Evolutionary conservation across 345 rosid genomes (phyloP), one percentile per base, ranked within the genome.

Genomic region (Aethionema arabicum): DNA sequence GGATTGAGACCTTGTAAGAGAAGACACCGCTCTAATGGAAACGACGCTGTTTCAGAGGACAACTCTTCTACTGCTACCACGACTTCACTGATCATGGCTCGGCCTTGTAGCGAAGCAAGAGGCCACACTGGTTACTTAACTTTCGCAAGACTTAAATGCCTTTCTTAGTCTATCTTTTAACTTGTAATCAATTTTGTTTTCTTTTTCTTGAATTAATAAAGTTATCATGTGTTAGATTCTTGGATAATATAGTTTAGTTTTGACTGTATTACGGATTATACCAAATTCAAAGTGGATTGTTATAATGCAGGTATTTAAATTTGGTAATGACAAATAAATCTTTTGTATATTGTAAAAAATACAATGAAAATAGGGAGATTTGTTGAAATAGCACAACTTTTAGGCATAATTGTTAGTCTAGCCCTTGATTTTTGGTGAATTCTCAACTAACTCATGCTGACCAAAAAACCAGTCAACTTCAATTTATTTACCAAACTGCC

Each of bases 51-150:
- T 37, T 69, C 67, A 51, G 69, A 72, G 5, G 65, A 51, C 11
- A 40, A 72, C 11, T 43, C 66, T 72, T 67, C 68, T 65, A 38
- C 59, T 32, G 41, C 67, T 67, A 59, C 27, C 27, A 21, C 27
- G 2, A 21, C 72, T 69, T 53, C 80, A 33, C 44, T 59, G 6
- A 65, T 87, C 56, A 73, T 85, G 88, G 97, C 90, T 53, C 80
- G 79, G 65, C 99, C 99, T 56, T 82, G 78, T 50, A 63, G 82
- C 6, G 96, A 93, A 41, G 73, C 96, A 14, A 82, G 85, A 82
- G 97, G 99, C 54, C 99, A 93, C 73, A 93, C 97, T 2, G 99
- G 99, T 29, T 93, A 85, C 69, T 73, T 93, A 75, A 93, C 97
- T 55, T 90, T 93, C 49, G 95, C 96, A 42, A 83, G 99, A 72